Evolutionary conservation across 495 filamentous ascomycete genomes (phyloP), one percentile per base, ranked within the genome.

Genomic region (Choiromyces venosus): DNA sequence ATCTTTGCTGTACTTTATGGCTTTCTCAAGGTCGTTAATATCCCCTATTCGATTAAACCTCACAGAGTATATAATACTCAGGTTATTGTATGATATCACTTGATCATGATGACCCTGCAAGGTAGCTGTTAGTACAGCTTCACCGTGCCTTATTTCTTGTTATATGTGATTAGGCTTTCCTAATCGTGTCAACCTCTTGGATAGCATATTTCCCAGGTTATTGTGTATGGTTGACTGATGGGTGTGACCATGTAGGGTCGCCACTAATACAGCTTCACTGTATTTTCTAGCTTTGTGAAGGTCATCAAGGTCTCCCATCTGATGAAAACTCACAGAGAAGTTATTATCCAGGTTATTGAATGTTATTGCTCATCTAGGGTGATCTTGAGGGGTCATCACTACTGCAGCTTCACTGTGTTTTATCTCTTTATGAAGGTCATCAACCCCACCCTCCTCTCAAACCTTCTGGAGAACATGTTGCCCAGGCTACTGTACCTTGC

Each of bases 1-100:
- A 25, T 67, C 37, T 67, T 74, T 40, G 14, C 33, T 36, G 18
- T 73, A 39, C 12, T 37, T 42, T 40, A 74, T 72, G 4, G 73
- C 73, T 16, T 74, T 16, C 69, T 73, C 39, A 35, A 74, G 39
- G 19, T 25, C 19, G 6, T 70, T 38, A 10, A 37, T 69, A 29
- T 29, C 33, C 42, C 39, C 38, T 29, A 12, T 38, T 1, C 7
- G 7, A 7, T 35, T 35, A 37, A n/a, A n/a, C n/a, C n/a, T n/a
- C n/a, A n/a, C n/a, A n/a, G 33, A 37, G 2, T 38, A 12, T 19
- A n/a, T 19, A 2, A 21, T n/a, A 12, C 65, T 35, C 33, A 67
- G 25, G 29, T 36, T 67, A 35, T 21, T 67, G 16, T 38, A 37
- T 38, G 40, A 37, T 37, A 38, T 67, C 19, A 38, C 65, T 37